These are phyloP conservation scores for Nothomitra cinnamomea DNA, from an alignment of 2,329 filamentous ascomycete genomes.

Conservation along the genomic window DNA sequence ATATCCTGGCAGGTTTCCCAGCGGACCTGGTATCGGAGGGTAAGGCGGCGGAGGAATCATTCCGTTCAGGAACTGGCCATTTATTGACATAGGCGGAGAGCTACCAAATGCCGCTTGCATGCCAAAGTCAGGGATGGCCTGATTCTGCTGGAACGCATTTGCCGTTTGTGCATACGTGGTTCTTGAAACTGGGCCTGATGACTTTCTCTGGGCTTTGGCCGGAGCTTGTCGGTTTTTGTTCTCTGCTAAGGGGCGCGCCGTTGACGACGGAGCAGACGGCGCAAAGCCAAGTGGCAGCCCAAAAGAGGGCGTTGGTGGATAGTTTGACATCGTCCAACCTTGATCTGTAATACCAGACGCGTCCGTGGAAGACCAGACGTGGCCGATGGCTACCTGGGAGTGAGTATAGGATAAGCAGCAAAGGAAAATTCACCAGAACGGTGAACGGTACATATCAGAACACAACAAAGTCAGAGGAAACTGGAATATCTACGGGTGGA, in stretches of 20 bases:
- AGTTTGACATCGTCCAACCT: conserved; percentile 26
- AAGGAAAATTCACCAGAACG: background rate
- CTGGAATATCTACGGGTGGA: background rate
- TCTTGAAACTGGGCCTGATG: background rate
- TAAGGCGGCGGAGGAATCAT: conserved; percentile 16
- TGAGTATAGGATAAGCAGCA: conserved; percentile 1
- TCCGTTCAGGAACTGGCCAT: conserved; percentile 4
- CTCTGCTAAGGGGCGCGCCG: background rate
- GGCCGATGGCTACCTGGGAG: background rate
- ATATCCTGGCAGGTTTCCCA: background rate
- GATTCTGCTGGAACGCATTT: background rate
- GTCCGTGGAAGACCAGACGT: background rate
- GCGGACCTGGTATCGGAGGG: conserved; percentile 17
- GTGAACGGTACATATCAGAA: background rate
- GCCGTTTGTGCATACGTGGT: background rate
- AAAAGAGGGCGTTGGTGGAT: conserved; percentile 28
- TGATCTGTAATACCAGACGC: background rate
- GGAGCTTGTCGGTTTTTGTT: background rate
- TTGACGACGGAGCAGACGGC: background rate
- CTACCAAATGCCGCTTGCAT: conserved; percentile 3
- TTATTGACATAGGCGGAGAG: conserved; percentile 6
- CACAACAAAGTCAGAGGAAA: background rate
- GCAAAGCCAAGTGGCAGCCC: conserved; percentile 13
- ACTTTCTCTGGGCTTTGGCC: background rate
- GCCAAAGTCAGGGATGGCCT: background rate